Base-by-base conservation (phyloP, 345 rosid genomes). In the Eucalyptus cloeziana region DNA sequence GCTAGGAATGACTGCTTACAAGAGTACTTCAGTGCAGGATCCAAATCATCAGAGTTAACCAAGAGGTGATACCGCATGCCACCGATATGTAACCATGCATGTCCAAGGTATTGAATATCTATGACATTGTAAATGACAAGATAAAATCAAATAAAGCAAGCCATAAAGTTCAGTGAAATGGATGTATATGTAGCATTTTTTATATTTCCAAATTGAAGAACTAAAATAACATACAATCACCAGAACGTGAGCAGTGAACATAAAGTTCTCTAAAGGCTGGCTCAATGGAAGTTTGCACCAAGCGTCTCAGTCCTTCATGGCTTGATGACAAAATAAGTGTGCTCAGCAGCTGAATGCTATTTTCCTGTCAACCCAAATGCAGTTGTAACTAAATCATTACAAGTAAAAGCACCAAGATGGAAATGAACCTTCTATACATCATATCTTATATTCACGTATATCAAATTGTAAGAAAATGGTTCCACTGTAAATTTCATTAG, bases 11-110 rank as follows among this genome's bases (percentile, higher is more conserved):
- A 89, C 87, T 93, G 90, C 93, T 96, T 97, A 93, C 91, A 94
- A 62, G 93, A 92, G 88, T 94, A 95, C 92, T 96, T 96, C 93
- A 92, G 88, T 86, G 95, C 95, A 88, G 99, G 99, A 93, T 97
- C 99, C 89, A 96, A 86, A 91, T 91, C 95, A 93, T 94, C 95
- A 89, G 93, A 88, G 87, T 92, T 83, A 91, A 93, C 93, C 93
- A 97, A 92, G 89, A 96, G 99, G 91, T 89, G 91, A 90, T 94
- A 95, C 79, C 98, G 98, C 88, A 97, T 90, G 40, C 91, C 95
- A 56, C 99, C 99, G 88, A 97, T 95, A 86, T 91, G 90, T 83
- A 96, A 85, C 99, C 99, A 97, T 37, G 94, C 95, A 90, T 89
- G 89, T 80, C 98, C 99, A 90, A 94, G 94, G 52, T 89, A n/a